phyloP scores from a whole-genome alignment of 495 filamentous ascomycete species.

The Penicilliopsis zonata region DNA sequence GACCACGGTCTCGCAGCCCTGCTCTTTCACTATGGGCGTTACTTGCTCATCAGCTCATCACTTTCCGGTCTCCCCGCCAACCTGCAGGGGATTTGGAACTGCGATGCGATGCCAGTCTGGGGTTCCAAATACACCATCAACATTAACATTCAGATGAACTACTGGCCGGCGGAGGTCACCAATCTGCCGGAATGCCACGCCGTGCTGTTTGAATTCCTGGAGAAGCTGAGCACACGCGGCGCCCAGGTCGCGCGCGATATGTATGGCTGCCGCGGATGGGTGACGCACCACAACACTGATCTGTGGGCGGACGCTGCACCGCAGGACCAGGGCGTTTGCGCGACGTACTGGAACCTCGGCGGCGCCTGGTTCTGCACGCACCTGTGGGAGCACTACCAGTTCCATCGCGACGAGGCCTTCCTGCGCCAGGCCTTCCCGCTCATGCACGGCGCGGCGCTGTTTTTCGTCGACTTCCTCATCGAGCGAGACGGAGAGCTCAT shows the following conservation, averaged over 20 bases:
- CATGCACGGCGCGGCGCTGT: conserved; percentile 14
- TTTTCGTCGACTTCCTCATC: conserved; percentile 7
- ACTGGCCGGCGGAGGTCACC: conserved; percentile 33
- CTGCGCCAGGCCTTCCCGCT: conserved; percentile 11
- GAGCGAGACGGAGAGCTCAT: conserved; percentile 16
- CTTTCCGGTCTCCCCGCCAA: conserved; percentile 30
- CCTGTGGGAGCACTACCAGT: conserved; percentile 26
- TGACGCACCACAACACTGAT: conserved; percentile 28
- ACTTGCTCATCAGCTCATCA: conserved; percentile 25
- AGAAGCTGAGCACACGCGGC: conserved; percentile 13
- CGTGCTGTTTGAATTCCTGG: conserved; percentile 21
- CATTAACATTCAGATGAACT: conserved; percentile 44
- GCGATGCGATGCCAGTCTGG: conserved; percentile 28
- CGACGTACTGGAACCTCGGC: conserved; percentile 26
- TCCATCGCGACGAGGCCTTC: conserved; percentile 16
- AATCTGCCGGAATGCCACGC: conserved; percentile 11
- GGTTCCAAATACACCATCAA: conserved; percentile 39
- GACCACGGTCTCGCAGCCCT: conserved; percentile 19
- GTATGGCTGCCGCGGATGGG: conserved; percentile 25
- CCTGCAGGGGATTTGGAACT: conserved; percentile 41
- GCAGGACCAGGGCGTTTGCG: conserved; percentile 17
- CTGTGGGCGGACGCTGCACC: conserved; percentile 29
- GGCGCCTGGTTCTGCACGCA: conserved; percentile 26
- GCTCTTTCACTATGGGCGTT: conserved; percentile 25
- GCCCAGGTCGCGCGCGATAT: conserved; percentile 16